Evolutionary conservation across 768 basidiomycete species (phyloP).

Genomic region (Tylopilus vinaceipallidus): DNA sequence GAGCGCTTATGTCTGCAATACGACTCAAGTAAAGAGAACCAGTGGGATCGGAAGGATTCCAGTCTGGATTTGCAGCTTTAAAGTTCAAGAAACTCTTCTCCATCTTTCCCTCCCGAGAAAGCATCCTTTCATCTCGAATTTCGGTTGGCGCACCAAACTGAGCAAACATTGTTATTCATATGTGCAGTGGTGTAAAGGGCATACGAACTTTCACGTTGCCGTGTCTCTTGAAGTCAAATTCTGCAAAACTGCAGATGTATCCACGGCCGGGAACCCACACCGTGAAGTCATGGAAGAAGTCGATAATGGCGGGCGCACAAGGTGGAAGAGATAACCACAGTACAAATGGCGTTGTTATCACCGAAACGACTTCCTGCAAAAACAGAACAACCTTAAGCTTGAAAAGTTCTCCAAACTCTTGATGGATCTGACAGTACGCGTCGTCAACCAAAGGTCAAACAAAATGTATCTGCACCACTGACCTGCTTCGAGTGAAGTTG

Average conservation of each 20-base stretch:
- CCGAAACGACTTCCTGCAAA: conserved; percentile 83
- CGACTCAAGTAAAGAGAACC: conserved; percentile 88
- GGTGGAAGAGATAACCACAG: conserved; percentile 89
- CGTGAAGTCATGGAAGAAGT: conserved; percentile 98
- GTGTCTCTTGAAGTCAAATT: conserved; percentile 95
- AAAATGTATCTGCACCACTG: conserved; percentile 4
- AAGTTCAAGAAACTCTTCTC: conserved; percentile 97
- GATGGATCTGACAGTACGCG: conserved; percentile 63
- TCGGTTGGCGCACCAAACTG: conserved; percentile 84
- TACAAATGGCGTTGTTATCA: conserved; percentile 91
- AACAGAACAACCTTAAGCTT: conserved; percentile 91
- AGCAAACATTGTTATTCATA: not conserved
- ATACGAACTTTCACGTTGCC: conserved; percentile 79
- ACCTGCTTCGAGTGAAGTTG: conserved; percentile 88
- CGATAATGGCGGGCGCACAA: conserved; percentile 88
- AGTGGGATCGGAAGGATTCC: conserved; percentile 89
- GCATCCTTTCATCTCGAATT: conserved; percentile 67
- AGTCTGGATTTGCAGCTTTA: conserved; percentile 94
- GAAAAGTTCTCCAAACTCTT: conserved; percentile 89
- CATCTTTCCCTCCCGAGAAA: conserved; percentile 96
- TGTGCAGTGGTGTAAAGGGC: not conserved
- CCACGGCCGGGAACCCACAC: conserved; percentile 96
- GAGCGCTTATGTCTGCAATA: conserved; percentile 67
- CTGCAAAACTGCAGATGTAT: conserved; percentile 97
- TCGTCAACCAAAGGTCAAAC: not conserved